Base-by-base conservation (phyloP, 441 rosid species). In the Eutrema salsugineum region DNA sequence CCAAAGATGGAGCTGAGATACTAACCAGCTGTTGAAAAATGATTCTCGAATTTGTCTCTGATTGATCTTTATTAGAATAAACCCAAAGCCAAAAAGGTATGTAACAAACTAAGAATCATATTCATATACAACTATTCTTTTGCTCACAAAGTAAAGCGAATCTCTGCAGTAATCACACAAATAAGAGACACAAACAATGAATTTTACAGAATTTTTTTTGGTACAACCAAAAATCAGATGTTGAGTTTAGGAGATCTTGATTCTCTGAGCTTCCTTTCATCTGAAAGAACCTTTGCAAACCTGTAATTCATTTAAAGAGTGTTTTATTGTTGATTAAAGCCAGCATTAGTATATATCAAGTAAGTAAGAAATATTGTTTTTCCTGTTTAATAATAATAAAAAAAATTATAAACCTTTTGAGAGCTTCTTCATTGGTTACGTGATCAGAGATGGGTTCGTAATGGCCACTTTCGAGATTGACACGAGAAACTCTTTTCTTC, bases 1-100 rank as follows among this genome's bases (percentile, higher is more conserved):
- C 97, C n/a, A 44, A 80, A 78, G 89, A 85, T 15, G 99, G 97
- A 15, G 95, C 92, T 36, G 97, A 94, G 84, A 84, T 94, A 17
- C 78, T 94, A 61, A 94, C 95, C 4, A 78, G 39, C 50, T 87
- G 90, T 63, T 78, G 43, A 56, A 67, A 67, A 12, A 42, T 6
- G 8, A 47, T 46, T 46, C 32, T 15, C 3, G 63, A 61, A 3
- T 65, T 39, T 12, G 28, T 73, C 61, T 73, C 33, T 55, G 5
- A 9, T 36, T 63, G 57, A 24, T 63, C 35, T 46, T 40, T 44
- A 17, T 64, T 64, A 43, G 36, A 46, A 48, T 73, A 48, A 47
- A 39, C 27, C 8, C 46, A 63, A 48, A 57, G 11, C 72, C 46
- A 17, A 39, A 27, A 20, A 47, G 60, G n/a, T 66, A 66, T 68